Conservation (phyloP, 495 filamentous ascomycete species). For the Tuber indicum region DNA sequence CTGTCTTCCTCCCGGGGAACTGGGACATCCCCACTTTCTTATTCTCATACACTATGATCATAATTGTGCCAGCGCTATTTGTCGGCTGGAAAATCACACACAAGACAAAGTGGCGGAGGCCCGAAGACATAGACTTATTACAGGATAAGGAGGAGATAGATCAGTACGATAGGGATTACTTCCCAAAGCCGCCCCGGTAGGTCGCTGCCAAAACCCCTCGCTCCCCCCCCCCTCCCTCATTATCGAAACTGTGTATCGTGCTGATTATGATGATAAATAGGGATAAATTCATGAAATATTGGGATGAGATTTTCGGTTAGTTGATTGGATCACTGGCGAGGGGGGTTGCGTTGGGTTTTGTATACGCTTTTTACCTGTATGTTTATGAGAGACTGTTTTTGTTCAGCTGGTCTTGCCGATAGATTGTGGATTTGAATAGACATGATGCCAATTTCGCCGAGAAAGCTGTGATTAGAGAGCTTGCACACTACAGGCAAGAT, state of each 20-base stretch:
- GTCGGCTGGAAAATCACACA: constrained; percentile 65
- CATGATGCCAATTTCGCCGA: background rate
- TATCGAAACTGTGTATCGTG: background rate
- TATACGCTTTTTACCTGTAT: background rate
- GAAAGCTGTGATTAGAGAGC: background rate
- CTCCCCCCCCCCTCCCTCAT: background rate
- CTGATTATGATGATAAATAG: constrained; percentile 17
- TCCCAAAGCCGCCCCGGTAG: constrained; percentile 55
- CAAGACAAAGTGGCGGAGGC: constrained; percentile 52
- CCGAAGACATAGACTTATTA: constrained; percentile 58
- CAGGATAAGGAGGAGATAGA: constrained; percentile 66
- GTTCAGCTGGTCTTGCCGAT: background rate
- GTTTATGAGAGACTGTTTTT: background rate
- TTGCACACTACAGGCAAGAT: background rate
- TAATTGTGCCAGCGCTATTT: constrained; percentile 59
- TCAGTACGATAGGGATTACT: constrained; percentile 61
- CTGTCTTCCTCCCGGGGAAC: constrained; percentile 63
- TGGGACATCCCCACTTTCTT: constrained; percentile 70
- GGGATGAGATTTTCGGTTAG: constrained; percentile 25
- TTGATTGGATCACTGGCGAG: background rate
- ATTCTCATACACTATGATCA: constrained; percentile 69
- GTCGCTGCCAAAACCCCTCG: constrained; percentile 12
- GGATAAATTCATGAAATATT: constrained; percentile 28
- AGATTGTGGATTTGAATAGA: background rate
- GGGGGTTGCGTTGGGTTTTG: background rate